A percentile compares a stretch with the other conserved stretches of the same genome.
phyloP scores from a whole-genome alignment of 129 eudicot genomes.

The Calendula officinalis region DNA sequence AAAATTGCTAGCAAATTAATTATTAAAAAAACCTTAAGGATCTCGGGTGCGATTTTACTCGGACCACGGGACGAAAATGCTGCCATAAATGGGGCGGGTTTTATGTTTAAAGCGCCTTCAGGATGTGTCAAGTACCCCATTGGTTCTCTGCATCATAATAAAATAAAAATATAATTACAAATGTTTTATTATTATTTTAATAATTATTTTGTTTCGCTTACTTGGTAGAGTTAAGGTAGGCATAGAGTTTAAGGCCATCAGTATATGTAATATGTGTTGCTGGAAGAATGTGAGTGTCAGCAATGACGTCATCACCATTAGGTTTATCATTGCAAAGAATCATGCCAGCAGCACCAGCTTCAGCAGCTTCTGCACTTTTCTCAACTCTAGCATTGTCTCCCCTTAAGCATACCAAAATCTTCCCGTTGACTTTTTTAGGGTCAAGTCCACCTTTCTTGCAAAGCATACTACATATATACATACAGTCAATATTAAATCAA shows the following conservation, averaged over 20 bases:
- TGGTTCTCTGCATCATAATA: slow-evolving; percentile 48
- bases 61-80: slow-evolving; percentile 84
- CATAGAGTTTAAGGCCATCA: slow-evolving; percentile 39
- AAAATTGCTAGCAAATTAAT: neutral
- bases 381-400: slow-evolving; percentile 58
- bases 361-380: slow-evolving; percentile 47
- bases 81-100: slow-evolving; percentile 82
- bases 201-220: slow-evolving; percentile 17
- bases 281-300: slow-evolving; percentile 70
- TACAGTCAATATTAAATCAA: neutral
- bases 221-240: slow-evolving; percentile 53
- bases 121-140: slow-evolving; percentile 46
- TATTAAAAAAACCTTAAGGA: slow-evolving; percentile 61
- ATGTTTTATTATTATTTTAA: neutral
- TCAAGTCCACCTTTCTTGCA: slow-evolving; percentile 60
- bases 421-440: slow-evolving; percentile 55
- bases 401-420: slow-evolving; percentile 68
- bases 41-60: slow-evolving; percentile 54
- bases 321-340: slow-evolving; percentile 51
- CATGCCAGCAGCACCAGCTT: slow-evolving; percentile 82
- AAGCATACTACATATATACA: slow-evolving; percentile 36
- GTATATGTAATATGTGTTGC: slow-evolving; percentile 48
- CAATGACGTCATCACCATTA: slow-evolving; percentile 43
- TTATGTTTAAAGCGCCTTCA: slow-evolving; percentile 14
- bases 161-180: neutral